Evolutionary conservation across 768 basidiomycete species (phyloP).

Genomic region (Nidularia pulvinata): DNA sequence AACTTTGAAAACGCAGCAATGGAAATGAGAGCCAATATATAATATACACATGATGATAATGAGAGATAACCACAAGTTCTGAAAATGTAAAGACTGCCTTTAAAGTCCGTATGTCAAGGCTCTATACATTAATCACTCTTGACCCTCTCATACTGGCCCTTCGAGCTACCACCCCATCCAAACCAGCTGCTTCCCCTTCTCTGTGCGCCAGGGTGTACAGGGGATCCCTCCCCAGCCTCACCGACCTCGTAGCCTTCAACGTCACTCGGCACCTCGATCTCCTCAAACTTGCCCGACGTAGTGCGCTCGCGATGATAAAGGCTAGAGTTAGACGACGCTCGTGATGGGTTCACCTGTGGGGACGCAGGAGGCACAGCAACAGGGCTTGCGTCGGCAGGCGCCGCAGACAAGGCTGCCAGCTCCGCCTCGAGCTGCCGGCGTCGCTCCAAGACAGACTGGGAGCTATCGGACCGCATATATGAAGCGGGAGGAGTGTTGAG

Average conservation of each 20-base stretch:
- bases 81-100: no score
- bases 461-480: conserved; percentile 16
- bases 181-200: conserved; percentile 48
- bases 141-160: conserved; percentile 45
- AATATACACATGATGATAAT: no score
- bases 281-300: conserved; percentile 56
- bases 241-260: conserved; percentile 59
- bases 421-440: conserved; percentile 56
- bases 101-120: no score
- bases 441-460: conserved; percentile 37
- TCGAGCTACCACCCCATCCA: conserved; percentile 34
- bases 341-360: conserved; percentile 28
- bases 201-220: conserved; percentile 16
- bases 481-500: conserved; percentile 7
- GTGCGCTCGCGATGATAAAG: conserved; percentile 40
- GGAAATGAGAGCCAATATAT: no score
- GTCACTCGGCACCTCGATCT: conserved; percentile 72
- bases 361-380: conserved; percentile 30
- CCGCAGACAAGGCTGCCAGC: conserved; percentile 42
- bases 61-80: no score
- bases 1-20: no score
- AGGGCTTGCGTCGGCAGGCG: conserved; percentile 17
- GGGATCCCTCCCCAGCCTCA: conserved; percentile 24
- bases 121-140: conserved; percentile 57
- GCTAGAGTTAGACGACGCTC: conserved; percentile 39